A percentile compares a stretch with the other conserved stretches of the same genome.
Conservation (phyloP, 345 rosid species). For the Carallia pectinifolia region DNA sequence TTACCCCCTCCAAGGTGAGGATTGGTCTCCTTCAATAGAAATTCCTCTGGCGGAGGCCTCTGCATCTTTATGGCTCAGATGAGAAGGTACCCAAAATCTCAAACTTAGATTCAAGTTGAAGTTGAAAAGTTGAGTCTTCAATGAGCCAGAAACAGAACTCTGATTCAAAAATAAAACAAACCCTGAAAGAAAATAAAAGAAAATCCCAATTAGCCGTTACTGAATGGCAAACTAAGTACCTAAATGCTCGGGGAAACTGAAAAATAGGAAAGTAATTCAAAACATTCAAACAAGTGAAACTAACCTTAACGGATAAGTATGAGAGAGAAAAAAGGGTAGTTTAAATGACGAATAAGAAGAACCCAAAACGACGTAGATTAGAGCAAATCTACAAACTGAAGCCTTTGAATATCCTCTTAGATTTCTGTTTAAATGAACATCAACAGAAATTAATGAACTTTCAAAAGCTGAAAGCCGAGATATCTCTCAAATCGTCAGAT, state of each 20-base stretch:
- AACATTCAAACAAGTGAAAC: slow-evolving; percentile 18
- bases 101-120: slow-evolving; percentile 9
- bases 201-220: slow-evolving; percentile 27
- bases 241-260: slow-evolving; percentile 17
- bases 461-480: slow-evolving; percentile 2
- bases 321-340: slow-evolving; percentile 1
- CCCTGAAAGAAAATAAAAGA: slow-evolving; percentile 28
- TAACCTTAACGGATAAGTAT: slow-evolving; percentile 3
- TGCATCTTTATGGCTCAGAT: slow-evolving; percentile 47
- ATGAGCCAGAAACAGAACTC: neutral
- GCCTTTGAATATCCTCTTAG: neutral
- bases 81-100: slow-evolving; percentile 17
- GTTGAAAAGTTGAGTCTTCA: neutral
- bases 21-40: slow-evolving; percentile 64
- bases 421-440: neutral
- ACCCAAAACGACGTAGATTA: slow-evolving; percentile 22
- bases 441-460: slow-evolving; percentile 6
- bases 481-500: slow-evolving; percentile 47
- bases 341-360: slow-evolving; percentile 2
- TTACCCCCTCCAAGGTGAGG: slow-evolving; percentile 83
- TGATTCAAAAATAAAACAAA: slow-evolving; percentile 17
- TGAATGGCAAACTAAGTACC: slow-evolving; percentile 7
- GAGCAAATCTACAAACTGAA: slow-evolving; percentile 11
- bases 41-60: slow-evolving; percentile 75
- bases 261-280: slow-evolving; percentile 15